These are phyloP conservation scores for Nicotiana rustica DNA, from an alignment of 305 asterid species.

Conservation along the genomic window DNA sequence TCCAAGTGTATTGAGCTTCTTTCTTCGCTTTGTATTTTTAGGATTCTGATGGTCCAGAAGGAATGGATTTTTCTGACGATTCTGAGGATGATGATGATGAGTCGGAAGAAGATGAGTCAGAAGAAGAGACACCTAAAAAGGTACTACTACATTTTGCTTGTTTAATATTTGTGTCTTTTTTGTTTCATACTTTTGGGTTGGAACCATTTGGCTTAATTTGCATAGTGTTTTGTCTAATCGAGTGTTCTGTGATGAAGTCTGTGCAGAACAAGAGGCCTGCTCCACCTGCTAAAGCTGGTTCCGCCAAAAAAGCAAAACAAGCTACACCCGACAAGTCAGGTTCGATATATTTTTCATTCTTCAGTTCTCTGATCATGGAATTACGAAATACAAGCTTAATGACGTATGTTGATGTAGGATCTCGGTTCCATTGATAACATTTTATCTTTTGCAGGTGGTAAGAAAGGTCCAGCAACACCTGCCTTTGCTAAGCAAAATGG, in stretches of 20 bases:
- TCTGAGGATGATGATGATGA: constrained; percentile 52
- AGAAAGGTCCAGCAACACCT: constrained; percentile 32
- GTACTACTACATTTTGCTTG: neutral
- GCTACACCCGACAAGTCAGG: constrained; percentile 59
- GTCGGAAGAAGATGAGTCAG: constrained; percentile 39
- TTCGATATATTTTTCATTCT: neutral
- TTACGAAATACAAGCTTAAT: too few relatives aligned
- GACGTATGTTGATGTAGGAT: too few relatives aligned
- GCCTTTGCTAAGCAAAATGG: constrained; percentile 9
- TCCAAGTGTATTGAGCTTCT: neutral
- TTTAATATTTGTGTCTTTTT: neutral
- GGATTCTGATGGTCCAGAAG: constrained; percentile 57
- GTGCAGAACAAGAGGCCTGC: constrained; percentile 60
- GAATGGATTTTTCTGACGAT: constrained; percentile 42
- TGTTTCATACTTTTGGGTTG: neutral
- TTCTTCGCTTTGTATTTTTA: constrained; percentile 30
- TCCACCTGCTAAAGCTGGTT: constrained; percentile 41
- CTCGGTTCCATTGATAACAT: neutral
- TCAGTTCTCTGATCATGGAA: neutral
- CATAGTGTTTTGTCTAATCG: neutral
- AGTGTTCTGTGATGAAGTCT: neutral
- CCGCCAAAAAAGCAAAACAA: constrained; percentile 59
- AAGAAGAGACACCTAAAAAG: constrained; percentile 49
- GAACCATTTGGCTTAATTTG: neutral
- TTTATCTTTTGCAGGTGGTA: constrained; percentile 17